A percentile compares a stretch with the other conserved stretches of the same genome.
Evolutionary conservation across 2,329 filamentous ascomycete genomes (phyloP).

Genomic region (Alternaria viburni): DNA sequence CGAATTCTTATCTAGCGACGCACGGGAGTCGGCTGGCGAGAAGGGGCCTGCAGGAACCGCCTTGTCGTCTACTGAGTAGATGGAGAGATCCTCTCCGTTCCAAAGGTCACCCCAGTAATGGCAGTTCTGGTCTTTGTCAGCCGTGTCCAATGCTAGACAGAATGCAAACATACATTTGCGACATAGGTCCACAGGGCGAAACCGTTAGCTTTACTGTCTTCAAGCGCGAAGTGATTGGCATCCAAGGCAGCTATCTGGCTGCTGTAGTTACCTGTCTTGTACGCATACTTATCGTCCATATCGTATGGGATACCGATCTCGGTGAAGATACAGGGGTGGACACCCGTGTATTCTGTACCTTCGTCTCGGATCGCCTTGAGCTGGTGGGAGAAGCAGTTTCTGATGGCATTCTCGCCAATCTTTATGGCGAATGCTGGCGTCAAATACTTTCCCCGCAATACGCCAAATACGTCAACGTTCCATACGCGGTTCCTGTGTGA

Average conservation of each 20-base stretch:
- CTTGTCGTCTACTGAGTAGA: constrained; percentile 84
- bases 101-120: constrained; percentile 91
- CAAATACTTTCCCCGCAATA: constrained; percentile 86
- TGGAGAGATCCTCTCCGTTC: constrained; percentile 97
- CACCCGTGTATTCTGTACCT: constrained; percentile 84
- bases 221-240: constrained; percentile 91
- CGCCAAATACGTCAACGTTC: constrained; percentile 95
- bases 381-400: constrained; percentile 91
- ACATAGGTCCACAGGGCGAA: constrained; percentile 91
- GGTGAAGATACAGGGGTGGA: constrained; percentile 86
- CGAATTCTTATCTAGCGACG: constrained; percentile 57
- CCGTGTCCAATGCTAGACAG: not conserved
- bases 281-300: constrained; percentile 96
- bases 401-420: constrained; percentile 89
- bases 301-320: constrained; percentile 99
- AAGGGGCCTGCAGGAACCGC: constrained; percentile 58
- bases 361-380: constrained; percentile 82
- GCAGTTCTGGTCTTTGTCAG: constrained; percentile 66
- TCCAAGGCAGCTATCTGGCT: constrained; percentile 93
- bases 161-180: constrained; percentile 59
- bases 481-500: constrained; percentile 77
- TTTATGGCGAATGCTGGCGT: constrained; percentile 91
- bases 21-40: constrained; percentile 59
- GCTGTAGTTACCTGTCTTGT: constrained; percentile 92
- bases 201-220: constrained; percentile 82